Percentiles rank a stretch among this genome's conserved stretches.
Evolutionary conservation across 805 yeast species (phyloP).

Genomic region (Torulaspora microellipsoides): DNA sequence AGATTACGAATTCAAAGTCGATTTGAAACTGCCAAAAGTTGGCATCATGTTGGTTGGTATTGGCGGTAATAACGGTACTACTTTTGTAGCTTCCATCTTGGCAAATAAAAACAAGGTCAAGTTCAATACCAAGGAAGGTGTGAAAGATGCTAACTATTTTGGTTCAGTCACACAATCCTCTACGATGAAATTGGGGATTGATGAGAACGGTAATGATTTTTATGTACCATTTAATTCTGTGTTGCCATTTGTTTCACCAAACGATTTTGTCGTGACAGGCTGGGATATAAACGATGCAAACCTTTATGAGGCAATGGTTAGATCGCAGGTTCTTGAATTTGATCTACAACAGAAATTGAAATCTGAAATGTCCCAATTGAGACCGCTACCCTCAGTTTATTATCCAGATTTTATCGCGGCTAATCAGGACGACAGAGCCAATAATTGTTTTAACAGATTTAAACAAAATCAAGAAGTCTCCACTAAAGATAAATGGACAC

Average conservation of each 20-base stretch:
- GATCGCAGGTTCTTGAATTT: slow-evolving; percentile 82
- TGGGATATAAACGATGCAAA: slow-evolving; percentile 85
- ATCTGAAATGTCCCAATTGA: slow-evolving; percentile 53
- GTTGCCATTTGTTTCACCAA: slow-evolving; percentile 85
- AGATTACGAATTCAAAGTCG: slow-evolving; percentile 83
- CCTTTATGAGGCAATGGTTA: slow-evolving; percentile 71
- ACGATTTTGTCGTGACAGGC: slow-evolving; percentile 85
- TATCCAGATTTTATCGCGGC: slow-evolving; percentile 97
- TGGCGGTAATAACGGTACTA: slow-evolving; percentile 96
- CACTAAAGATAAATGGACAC: slow-evolving; percentile 73
- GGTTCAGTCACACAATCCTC: slow-evolving; percentile 95
- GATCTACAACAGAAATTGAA: slow-evolving; percentile 74
- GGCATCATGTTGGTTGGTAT: slow-evolving; percentile 90
- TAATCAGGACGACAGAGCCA: slow-evolving; percentile 88
- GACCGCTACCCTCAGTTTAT: slow-evolving; percentile 80
- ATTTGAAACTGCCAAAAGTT: slow-evolving; percentile 72
- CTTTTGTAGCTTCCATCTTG: slow-evolving; percentile 75
- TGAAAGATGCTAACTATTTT: slow-evolving; percentile 71
- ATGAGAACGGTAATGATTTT: slow-evolving; percentile 73
- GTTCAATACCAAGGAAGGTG: slow-evolving; percentile 78
- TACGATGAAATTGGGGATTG: slow-evolving; percentile 85
- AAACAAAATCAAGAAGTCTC: slow-evolving; percentile 44
- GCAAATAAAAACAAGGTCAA: slow-evolving; percentile 77
- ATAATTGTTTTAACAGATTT: slow-evolving; percentile 61
- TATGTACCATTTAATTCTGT: slow-evolving; percentile 89